Evolutionary conservation across 495 filamentous ascomycete genomes (phyloP).

Genomic region (Articulospora tetracladia): DNA sequence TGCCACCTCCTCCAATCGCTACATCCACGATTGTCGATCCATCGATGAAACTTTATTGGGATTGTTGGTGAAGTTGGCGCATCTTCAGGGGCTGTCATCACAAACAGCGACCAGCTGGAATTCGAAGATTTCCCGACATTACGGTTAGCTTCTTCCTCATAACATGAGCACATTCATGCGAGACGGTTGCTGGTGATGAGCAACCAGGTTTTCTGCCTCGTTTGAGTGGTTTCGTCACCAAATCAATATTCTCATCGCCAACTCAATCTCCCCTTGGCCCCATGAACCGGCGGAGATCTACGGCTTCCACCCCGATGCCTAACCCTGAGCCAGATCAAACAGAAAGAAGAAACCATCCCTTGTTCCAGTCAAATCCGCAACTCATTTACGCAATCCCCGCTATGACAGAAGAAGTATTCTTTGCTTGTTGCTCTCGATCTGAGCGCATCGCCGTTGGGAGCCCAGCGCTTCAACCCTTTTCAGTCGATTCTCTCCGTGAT

Average conservation of each 20-base stretch:
- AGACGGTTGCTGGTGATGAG: neutral
- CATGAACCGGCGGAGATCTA: neutral
- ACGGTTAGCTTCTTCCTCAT: conserved; percentile 1
- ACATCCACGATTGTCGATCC: neutral
- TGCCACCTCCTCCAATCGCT: neutral
- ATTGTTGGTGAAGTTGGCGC: neutral
- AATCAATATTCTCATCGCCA: neutral
- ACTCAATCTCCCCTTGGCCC: neutral
- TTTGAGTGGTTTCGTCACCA: conserved; percentile 1
- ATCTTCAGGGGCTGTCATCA: neutral
- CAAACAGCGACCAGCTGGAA: neutral
- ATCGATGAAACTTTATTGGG: neutral
- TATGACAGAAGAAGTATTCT: neutral
- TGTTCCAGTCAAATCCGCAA: neutral
- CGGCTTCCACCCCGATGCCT: neutral
- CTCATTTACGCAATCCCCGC: conserved; percentile 2
- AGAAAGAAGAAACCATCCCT: conserved; percentile 5
- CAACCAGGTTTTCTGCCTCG: neutral
- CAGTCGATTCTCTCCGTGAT: conserved; percentile 1
- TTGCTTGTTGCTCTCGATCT: neutral
- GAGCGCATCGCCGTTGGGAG: conserved; percentile 14
- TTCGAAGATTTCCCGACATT: conserved; percentile 3
- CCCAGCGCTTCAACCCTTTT: neutral
- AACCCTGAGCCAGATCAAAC: neutral
- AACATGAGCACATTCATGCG: neutral